phyloP scores from a whole-genome alignment of 2,329 filamentous ascomycete species.

The Aspergillus spinulosporus region DNA sequence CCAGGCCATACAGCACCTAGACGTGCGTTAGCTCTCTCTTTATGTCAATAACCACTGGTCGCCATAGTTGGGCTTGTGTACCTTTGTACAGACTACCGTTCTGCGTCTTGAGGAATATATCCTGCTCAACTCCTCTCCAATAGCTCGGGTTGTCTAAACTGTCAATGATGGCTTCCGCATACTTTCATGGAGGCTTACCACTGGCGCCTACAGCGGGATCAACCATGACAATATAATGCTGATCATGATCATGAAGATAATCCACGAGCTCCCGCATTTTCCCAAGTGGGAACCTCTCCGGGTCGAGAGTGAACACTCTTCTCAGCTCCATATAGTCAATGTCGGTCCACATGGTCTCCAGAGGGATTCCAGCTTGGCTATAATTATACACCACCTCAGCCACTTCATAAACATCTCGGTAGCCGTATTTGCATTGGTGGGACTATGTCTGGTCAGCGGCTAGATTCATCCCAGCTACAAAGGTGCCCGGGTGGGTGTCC shows the following conservation, averaged over 20 bases:
- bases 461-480: neutral
- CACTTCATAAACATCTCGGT: conserved; percentile 51
- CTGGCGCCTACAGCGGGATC: conserved; percentile 54
- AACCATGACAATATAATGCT: conserved; percentile 76
- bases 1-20: conserved; percentile 75
- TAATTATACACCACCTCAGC: conserved; percentile 48
- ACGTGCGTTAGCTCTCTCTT: conserved; percentile 4
- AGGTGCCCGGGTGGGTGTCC: neutral
- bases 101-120: conserved; percentile 52
- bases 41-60: neutral
- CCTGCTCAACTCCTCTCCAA: conserved; percentile 60
- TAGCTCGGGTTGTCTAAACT: conserved; percentile 55
- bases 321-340: conserved; percentile 45
- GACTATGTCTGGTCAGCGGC: conserved; percentile 29
- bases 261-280: conserved; percentile 65
- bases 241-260: conserved; percentile 65
- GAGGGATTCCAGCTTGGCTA: conserved; percentile 42
- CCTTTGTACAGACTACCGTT: conserved; percentile 59
- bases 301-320: conserved; percentile 43
- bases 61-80: conserved; percentile 8
- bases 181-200: conserved; percentile 24
- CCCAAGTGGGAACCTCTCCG: conserved; percentile 40
- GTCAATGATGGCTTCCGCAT: neutral
- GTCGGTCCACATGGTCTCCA: conserved; percentile 50
- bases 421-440: conserved; percentile 66